phyloP scores from a whole-genome alignment of 257 asterid species.

The Penstemon eatonii region DNA sequence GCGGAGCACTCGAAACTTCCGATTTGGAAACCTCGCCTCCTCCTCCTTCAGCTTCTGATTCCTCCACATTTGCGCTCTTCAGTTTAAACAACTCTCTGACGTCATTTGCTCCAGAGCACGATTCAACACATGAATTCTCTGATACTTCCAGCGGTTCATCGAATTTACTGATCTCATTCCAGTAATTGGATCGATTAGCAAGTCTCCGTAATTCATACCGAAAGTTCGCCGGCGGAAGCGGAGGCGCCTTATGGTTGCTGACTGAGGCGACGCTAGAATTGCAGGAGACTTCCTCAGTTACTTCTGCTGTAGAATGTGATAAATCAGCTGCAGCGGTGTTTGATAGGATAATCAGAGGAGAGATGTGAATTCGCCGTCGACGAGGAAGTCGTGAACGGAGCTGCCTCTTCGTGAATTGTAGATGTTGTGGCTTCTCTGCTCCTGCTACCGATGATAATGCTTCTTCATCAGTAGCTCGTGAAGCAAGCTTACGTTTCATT shows the following conservation, averaged over 20 bases:
- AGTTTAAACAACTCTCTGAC: conserved; percentile 35
- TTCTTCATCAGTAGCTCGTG: conserved; percentile 25
- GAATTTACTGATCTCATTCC: conserved; percentile 29
- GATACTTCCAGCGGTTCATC: conserved; percentile 43
- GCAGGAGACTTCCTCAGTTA: conserved; percentile 45
- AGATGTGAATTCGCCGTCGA: conserved; percentile 51
- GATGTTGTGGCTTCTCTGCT: conserved; percentile 19
- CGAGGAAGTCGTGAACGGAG: conserved; percentile 71
- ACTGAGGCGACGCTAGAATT: conserved; percentile 54
- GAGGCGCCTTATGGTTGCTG: conserved; percentile 35
- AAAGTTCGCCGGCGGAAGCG: conserved; percentile 17
- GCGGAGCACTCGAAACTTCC: conserved; percentile 45
- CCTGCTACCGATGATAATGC: conserved; percentile 25
- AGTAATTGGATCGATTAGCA: conserved; percentile 39
- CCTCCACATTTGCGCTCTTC: conserved; percentile 39
- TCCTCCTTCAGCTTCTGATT: conserved; percentile 28
- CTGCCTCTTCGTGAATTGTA: conserved; percentile 47
- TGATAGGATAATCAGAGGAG: conserved; percentile 44
- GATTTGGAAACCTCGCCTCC: conserved; percentile 33
- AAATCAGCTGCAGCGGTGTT: conserved; percentile 18
- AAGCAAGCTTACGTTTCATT: conserved; percentile 53
- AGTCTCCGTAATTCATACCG: conserved; percentile 37
- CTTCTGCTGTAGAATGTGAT: conserved; percentile 25
- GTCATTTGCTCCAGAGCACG: conserved; percentile 52
- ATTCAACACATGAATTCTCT: conserved; percentile 85